These are phyloP conservation scores for Fusarium globosum DNA, from an alignment of 2,329 filamentous ascomycete genomes.

Conservation along the genomic window DNA sequence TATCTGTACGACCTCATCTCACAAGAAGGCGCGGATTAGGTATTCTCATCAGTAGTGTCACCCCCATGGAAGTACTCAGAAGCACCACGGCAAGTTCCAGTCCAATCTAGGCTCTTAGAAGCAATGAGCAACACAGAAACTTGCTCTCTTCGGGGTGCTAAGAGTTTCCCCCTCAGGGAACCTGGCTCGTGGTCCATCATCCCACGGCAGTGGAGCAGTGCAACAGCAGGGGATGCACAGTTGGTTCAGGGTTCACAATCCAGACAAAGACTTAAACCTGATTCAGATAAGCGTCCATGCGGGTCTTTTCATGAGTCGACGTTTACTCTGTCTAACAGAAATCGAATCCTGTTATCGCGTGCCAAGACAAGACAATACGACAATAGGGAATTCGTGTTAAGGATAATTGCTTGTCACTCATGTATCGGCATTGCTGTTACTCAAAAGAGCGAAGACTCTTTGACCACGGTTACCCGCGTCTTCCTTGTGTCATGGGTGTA, in stretches of 20 bases:
- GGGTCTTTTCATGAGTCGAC: not conserved
- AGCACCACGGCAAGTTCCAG: constrained; percentile 13
- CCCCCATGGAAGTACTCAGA: constrained; percentile 18
- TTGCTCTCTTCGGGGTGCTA: not conserved
- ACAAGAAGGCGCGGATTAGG: not conserved
- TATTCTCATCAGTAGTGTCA: constrained; percentile 1
- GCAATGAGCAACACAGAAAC: not conserved
- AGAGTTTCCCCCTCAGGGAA: constrained; percentile 2
- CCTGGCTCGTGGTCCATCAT: constrained; percentile 27
- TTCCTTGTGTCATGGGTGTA: constrained; percentile 10
- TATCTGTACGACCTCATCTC: constrained; percentile 6
- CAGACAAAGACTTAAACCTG: constrained; percentile 2
- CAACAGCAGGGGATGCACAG: constrained; percentile 12
- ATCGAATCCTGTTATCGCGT: not conserved
- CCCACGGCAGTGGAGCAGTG: constrained; percentile 33
- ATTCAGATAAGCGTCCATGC: constrained; percentile 12
- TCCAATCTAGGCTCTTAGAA: constrained; percentile 12
- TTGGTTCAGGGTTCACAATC: constrained; percentile 17
- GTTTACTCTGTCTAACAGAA: not conserved
- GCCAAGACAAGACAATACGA: not conserved
- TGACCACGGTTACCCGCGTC: not conserved
- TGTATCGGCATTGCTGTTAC: not conserved
- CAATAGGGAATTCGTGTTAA: not conserved
- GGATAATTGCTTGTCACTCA: not conserved
- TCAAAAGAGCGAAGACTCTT: not conserved